phyloP scores from a whole-genome alignment of 179 eudicot species.

The Beta lomatogona region DNA sequence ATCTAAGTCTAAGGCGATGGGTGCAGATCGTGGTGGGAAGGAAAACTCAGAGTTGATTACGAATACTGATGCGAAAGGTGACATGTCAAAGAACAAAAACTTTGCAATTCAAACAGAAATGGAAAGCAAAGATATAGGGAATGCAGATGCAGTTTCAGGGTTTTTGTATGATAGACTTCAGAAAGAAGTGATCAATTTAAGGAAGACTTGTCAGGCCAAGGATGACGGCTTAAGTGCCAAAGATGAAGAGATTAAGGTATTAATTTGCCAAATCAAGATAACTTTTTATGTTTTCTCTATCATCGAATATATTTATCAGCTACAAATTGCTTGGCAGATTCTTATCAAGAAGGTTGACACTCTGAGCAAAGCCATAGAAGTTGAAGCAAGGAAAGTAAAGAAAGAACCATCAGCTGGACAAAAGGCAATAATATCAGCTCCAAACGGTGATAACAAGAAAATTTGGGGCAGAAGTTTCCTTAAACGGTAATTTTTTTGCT shows the following conservation, averaged over 20 bases:
- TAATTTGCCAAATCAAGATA: not conserved
- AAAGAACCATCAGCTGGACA: constrained; percentile 51
- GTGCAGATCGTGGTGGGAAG: constrained; percentile 45
- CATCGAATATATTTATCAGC: not conserved
- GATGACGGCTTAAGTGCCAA: constrained; percentile 51
- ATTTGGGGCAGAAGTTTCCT: constrained; percentile 42
- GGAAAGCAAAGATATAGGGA: constrained; percentile 26
- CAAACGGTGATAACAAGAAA: constrained; percentile 49
- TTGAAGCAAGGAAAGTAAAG: constrained; percentile 66
- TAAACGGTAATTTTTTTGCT: constrained; percentile 45
- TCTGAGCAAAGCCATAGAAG: constrained; percentile 65
- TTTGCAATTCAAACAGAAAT: constrained; percentile 28
- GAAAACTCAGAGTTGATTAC: constrained; percentile 51
- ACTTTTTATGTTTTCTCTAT: not conserved
- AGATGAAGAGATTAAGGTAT: constrained; percentile 88
- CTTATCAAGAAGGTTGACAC: constrained; percentile 78
- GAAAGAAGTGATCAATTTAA: constrained; percentile 70
- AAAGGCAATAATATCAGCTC: constrained; percentile 43
- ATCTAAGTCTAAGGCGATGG: constrained; percentile 49
- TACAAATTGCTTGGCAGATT: constrained; percentile 41
- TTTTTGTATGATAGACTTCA: constrained; percentile 87
- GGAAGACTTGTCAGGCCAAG: constrained; percentile 71
- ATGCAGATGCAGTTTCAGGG: constrained; percentile 84
- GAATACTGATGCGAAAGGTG: constrained; percentile 33
- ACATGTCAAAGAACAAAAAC: constrained; percentile 16